Base-by-base conservation (phyloP, 176 grass and related monocot species). In the Oropetium thomaeum region DNA sequence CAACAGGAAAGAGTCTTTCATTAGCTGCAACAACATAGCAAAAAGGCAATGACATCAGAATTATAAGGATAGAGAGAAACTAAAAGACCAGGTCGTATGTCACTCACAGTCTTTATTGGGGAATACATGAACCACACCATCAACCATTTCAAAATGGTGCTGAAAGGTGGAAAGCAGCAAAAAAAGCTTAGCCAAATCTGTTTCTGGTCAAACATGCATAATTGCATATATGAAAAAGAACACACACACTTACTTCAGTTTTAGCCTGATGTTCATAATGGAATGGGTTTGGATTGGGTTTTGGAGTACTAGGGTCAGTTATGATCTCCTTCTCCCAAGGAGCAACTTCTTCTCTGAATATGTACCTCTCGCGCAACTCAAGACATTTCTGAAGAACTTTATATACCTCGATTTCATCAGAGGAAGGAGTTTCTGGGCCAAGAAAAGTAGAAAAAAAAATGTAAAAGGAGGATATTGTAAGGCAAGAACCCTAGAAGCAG, bases 301-400 rank as follows among this genome's bases (percentile, higher is more conserved):
- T 97, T 67, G 93, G 93, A 48, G 90, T 97, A 79, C 90, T 89
- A 81, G 93, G 93, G 60, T 97, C 93, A 65, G 90, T 97, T 87
- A 97, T 97, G 61, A 91, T 77, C 62, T 97, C 93, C 75, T 93
- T 97, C 78, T 91, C 93, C 93, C 93, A 97, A 55, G 88, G 90
- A 85, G 93, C 88, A 78, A 90, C 78, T 83, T 89, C 93, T 90
- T 97, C 93, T 89, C 74, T 89, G 79, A 89, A 97, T 58, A 97
- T 65, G 77, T 97, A 97, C 48, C 45, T 84, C 69, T 97, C 85
- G 68, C 93, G 88, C 80, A 97, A 75, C 54, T 93, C 85, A 73
- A 97, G 93, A 65, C 93, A 97, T 90, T 88, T 93, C 73, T 91
- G 88, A 74, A 97, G 74, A 87, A 97, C 82, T 83, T 82, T 92